These are phyloP conservation scores for Mortierella sp. DNA, from an alignment of 371 early-diverging fungal species.

Conservation along the genomic window DNA sequence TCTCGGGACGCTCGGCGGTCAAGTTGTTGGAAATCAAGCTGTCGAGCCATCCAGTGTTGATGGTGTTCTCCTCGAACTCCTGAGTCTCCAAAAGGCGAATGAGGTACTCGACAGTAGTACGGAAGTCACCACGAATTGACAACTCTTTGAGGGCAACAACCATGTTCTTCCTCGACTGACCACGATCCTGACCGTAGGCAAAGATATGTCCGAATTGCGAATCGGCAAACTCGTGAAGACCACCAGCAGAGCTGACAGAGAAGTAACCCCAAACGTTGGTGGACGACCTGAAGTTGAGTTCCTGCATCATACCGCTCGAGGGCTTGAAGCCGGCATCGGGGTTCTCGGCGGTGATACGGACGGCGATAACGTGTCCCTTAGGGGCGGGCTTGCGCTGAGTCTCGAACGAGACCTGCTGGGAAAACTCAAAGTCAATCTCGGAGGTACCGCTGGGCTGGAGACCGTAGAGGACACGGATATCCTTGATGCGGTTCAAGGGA, in stretches of 20 bases:
- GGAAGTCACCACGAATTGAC: constrained; percentile 98
- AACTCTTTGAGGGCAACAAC: constrained; percentile 97
- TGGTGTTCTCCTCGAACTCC: constrained; percentile 90
- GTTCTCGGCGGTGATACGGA: constrained; percentile 99
- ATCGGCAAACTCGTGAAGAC: constrained; percentile 98
- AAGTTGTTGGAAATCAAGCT: constrained; percentile 90
- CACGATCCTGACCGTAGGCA: constrained; percentile 96
- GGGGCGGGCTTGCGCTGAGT: constrained; percentile 94
- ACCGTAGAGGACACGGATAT: constrained; percentile 96
- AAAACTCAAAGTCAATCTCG: constrained; percentile 96
- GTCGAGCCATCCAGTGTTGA: constrained; percentile 98
- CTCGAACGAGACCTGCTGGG: constrained; percentile 78
- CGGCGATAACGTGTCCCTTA: constrained; percentile 98
- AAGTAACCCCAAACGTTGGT: constrained; percentile 99
- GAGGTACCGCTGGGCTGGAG: constrained; percentile 84
- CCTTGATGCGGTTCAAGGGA: constrained; percentile 93
- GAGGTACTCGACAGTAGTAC: constrained; percentile 98
- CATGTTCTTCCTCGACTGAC: constrained; percentile 95
- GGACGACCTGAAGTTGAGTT: constrained; percentile 95
- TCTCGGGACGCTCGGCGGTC: constrained; percentile 93
- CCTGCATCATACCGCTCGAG: constrained; percentile 94
- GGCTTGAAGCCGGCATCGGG: constrained; percentile 99
- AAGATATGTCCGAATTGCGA: constrained; percentile 99
- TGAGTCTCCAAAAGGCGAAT: constrained; percentile 94
- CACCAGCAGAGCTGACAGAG: constrained; percentile 94